phyloP scores from a whole-genome alignment of 768 basidiomycete genomes.

The Lentinus tigrinus region DNA sequence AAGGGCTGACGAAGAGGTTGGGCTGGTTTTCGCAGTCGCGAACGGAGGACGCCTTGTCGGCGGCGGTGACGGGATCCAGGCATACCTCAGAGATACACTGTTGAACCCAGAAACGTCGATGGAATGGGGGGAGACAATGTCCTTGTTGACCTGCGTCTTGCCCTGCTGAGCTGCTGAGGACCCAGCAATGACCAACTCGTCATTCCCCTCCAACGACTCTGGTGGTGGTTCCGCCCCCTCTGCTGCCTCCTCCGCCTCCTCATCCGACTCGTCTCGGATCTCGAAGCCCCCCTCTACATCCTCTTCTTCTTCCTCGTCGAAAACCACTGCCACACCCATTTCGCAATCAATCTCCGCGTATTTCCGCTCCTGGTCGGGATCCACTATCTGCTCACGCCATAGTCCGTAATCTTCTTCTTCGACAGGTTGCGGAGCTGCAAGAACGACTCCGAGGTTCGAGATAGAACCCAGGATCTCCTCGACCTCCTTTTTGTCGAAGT shows the following conservation, averaged over 20 bases:
- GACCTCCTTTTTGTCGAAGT: conserved; percentile 97
- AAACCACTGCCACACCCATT: conserved; percentile 95
- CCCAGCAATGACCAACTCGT: conserved; percentile 76
- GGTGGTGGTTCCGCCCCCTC: conserved; percentile 45
- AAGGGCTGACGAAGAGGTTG: conserved; percentile 90
- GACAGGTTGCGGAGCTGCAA: conserved; percentile 78
- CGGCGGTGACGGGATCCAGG: conserved; percentile 90
- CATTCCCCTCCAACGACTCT: conserved; percentile 51
- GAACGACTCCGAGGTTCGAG: conserved; percentile 72
- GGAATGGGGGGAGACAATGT: conserved; percentile 82
- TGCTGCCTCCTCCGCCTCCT: conserved; percentile 64
- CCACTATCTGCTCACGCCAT: conserved; percentile 70
- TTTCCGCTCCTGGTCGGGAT: conserved; percentile 77
- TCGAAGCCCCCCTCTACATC: conserved; percentile 91
- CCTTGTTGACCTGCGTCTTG: conserved; percentile 64
- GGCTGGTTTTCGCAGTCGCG: conserved; percentile 95
- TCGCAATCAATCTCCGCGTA: conserved; percentile 94
- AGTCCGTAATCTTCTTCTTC: conserved; percentile 98
- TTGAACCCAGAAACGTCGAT: conserved; percentile 99
- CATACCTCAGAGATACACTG: conserved; percentile 89
- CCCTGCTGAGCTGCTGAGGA: conserved; percentile 43
- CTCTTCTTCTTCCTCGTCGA: conserved; percentile 96
- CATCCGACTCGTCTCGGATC: conserved; percentile 78
- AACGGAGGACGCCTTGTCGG: conserved; percentile 82
- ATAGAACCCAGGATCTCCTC: conserved; percentile 74